These are phyloP conservation scores for Ustilago sp. DNA, from an alignment of 1,284 basidiomycete species.

Conservation along the genomic window DNA sequence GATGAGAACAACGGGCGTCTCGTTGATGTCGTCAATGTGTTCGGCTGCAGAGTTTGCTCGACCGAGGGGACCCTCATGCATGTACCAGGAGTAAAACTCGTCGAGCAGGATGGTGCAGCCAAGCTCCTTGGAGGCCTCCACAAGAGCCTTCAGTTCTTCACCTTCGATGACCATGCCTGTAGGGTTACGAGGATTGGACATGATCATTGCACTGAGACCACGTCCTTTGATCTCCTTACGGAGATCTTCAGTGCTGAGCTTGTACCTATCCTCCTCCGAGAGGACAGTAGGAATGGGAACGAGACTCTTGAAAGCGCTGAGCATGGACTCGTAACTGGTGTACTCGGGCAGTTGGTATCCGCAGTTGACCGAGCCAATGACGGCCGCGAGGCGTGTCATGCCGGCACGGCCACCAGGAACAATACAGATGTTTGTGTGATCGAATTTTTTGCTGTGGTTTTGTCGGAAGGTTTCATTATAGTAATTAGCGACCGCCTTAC, in stretches of 20 bases:
- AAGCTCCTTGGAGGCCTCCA: slow-evolving; percentile 77
- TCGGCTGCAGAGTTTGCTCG: slow-evolving; percentile 83
- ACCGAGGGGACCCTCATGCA: slow-evolving; percentile 81
- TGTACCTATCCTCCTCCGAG: slow-evolving; percentile 74
- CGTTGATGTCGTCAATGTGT: slow-evolving; percentile 85
- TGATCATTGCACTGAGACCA: slow-evolving; percentile 85
- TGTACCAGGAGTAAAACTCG: slow-evolving; percentile 92
- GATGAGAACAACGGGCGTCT: slow-evolving; percentile 84
- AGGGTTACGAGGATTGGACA: slow-evolving; percentile 90
- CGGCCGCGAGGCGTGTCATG: slow-evolving; percentile 87
- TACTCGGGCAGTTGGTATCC: slow-evolving; percentile 86
- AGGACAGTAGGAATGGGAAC: slow-evolving; percentile 74
- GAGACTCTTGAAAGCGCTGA: slow-evolving; percentile 86
- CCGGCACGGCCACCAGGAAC: slow-evolving; percentile 90
- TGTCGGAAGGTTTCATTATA: slow-evolving; percentile 87
- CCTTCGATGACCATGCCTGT: slow-evolving; percentile 81
- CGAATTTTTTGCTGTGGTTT: slow-evolving; percentile 84
- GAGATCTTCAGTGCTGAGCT: slow-evolving; percentile 77
- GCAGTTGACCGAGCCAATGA: slow-evolving; percentile 80
- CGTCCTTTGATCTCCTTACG: slow-evolving; percentile 61
- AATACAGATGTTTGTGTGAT: slow-evolving; percentile 86
- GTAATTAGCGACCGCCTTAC: slow-evolving; percentile 57
- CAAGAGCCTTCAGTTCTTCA: slow-evolving; percentile 83
- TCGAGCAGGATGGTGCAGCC: slow-evolving; percentile 85
- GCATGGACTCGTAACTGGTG: slow-evolving; percentile 77